These are phyloP conservation scores for Alternaria infectoria DNA, from an alignment of 2,329 filamentous ascomycete species.

Conservation along the genomic window DNA sequence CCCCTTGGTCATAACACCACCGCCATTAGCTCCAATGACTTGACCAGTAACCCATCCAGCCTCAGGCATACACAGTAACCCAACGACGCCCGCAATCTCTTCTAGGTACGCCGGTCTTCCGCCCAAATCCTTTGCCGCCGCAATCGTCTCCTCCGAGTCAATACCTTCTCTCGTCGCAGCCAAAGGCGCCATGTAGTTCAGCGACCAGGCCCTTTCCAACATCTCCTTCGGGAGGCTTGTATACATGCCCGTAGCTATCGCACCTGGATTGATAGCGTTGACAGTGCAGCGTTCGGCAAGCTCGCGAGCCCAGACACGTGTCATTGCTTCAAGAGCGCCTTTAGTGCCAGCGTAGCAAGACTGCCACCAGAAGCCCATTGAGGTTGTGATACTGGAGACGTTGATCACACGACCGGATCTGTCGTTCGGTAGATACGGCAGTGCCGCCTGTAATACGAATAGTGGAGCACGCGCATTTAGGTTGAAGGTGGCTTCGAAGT, in stretches of 20 bases:
- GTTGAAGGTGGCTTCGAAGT: constrained; percentile 65
- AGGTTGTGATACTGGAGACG: constrained; percentile 61
- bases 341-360: constrained; percentile 68
- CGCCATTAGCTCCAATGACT: constrained; percentile 77
- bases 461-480: constrained; percentile 57
- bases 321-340: constrained; percentile 69
- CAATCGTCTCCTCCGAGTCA: constrained; percentile 62
- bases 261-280: constrained; percentile 67
- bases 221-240: constrained; percentile 64
- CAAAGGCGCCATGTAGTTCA: constrained; percentile 67
- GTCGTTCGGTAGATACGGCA: constrained; percentile 70
- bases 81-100: constrained; percentile 75
- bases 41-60: constrained; percentile 75
- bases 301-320: constrained; percentile 66
- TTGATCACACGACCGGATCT: constrained; percentile 68
- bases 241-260: constrained; percentile 63
- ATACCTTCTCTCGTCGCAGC: constrained; percentile 53
- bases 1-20: constrained; percentile 62
- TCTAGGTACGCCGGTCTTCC: constrained; percentile 64
- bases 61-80: constrained; percentile 73
- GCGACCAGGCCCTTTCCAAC: constrained; percentile 62
- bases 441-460: constrained; percentile 72
- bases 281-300: constrained; percentile 64
- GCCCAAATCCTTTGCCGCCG: constrained; percentile 60
- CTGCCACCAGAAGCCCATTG: constrained; percentile 61